Base-by-base conservation (phyloP, 2,329 filamentous ascomycete species). In the Kalmusia sp. region DNA sequence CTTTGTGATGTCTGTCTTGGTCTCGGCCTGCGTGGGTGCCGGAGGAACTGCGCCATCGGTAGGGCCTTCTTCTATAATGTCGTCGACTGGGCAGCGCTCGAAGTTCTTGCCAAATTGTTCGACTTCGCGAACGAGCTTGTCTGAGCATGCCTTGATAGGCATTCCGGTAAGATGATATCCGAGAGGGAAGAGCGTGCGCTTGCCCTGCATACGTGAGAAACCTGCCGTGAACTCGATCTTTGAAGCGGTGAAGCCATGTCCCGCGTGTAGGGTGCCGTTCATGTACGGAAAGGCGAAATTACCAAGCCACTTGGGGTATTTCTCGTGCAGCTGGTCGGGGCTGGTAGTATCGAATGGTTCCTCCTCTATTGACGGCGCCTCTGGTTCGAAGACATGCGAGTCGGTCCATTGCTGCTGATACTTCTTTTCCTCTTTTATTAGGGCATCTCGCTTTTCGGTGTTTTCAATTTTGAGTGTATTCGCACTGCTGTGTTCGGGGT, bases 161-260 rank as follows among this genome's bases (percentile, higher is more conserved):
- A 99, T 96, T 66, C 95, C 95, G 0, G 93, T 98, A 78, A 90
- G 92, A 81, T 99, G 95, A 80, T 92, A 99, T 27, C 93, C 95
- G 70, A 95, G 88, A 52, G 95, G 95, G 74, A 95, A 97, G 48
- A 98, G 81, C 52, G 88, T 83, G 48, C 89, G 84, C 81, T 93
- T 93, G 69, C 95, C 95, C 74, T 92, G 86, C 91, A 98, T 96
- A 51, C 93, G 84, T 40, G 90, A 88, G 71, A 92, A 93, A 37
- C 93, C 92, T 21, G 89, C 86, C 52, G 87, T 88, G 75, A 98
- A 99, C 77, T 99, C 95, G 65, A 96, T 87, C 78, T 99, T 99
- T 70, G 86, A 90, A 56, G 91, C 87, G 19, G 92, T 95, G 76
- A 99, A 98, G 64, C 87, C 89, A 80, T 99, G 95, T 19, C 95